Evolutionary conservation across 495 filamentous ascomycete genomes (phyloP).

Genomic region (Amorphotheca resinae): DNA sequence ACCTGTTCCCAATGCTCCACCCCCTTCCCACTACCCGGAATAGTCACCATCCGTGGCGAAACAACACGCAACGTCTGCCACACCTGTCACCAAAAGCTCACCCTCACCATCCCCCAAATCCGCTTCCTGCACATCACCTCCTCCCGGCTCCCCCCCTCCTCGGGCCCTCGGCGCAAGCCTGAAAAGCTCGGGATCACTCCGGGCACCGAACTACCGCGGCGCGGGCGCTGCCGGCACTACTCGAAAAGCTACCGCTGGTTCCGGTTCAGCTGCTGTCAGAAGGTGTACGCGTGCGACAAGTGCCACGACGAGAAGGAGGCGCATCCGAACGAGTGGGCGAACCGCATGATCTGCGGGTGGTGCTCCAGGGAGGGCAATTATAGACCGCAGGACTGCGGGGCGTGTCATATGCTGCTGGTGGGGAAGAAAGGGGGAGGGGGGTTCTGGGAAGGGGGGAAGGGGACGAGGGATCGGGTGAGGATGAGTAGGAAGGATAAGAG

Average conservation of each 20-base stretch:
- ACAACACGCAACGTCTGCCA: conserved; percentile 67
- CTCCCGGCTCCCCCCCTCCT: conserved; percentile 27
- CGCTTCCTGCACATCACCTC: conserved; percentile 64
- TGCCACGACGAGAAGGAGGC: conserved; percentile 67
- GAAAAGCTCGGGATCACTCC: conserved; percentile 69
- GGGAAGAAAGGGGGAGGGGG: conserved; percentile 44
- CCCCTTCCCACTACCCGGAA: conserved; percentile 44
- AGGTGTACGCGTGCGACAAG: conserved; percentile 66
- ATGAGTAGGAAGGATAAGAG: conserved; percentile 69
- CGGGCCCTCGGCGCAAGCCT: conserved; percentile 43
- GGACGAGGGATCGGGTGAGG: conserved; percentile 53
- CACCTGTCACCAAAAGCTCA: conserved; percentile 74
- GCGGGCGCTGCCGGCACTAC: conserved; percentile 71
- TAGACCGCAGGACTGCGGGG: conserved; percentile 62
- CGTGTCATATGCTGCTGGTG: conserved; percentile 64
- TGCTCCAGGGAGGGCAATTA: conserved; percentile 80
- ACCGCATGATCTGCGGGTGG: conserved; percentile 78
- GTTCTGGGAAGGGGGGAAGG: conserved; percentile 90
- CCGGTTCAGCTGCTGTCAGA: conserved; percentile 45
- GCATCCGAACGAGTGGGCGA: conserved; percentile 73
- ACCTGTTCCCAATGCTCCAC: conserved; percentile 75
- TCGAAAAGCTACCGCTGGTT: conserved; percentile 78
- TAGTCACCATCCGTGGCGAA: conserved; percentile 63
- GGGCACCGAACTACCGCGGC: conserved; percentile 64
- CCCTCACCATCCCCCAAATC: conserved; percentile 67